Evolutionary conservation across 2,329 filamentous ascomycete genomes (phyloP).

Genomic region (Fulvia fulva): DNA sequence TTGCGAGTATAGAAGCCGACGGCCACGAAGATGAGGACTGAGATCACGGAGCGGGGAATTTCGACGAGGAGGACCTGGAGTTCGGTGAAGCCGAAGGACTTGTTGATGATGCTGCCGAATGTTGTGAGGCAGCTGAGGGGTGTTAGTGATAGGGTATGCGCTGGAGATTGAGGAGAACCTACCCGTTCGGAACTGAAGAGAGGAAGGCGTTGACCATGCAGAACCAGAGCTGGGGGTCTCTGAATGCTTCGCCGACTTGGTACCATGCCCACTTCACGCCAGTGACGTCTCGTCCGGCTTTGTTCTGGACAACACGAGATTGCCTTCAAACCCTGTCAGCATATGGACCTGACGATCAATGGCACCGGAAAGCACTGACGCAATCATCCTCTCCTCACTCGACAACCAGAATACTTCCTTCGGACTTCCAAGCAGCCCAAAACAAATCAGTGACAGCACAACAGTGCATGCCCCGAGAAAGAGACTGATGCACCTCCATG

Average conservation of each 20-base stretch:
- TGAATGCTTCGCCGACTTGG: constrained; percentile 28
- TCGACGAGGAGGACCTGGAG: constrained; percentile 36
- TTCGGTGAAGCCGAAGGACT: constrained; percentile 28
- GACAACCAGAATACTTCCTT: constrained; percentile 30
- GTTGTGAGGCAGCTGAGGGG: constrained; percentile 22
- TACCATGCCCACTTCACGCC: constrained; percentile 29
- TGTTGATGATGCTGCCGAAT: constrained; percentile 26
- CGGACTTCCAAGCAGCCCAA: constrained; percentile 27
- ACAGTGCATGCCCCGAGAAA: constrained; percentile 27
- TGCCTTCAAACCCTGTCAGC: constrained; percentile 14
- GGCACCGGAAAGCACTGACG: constrained; percentile 12
- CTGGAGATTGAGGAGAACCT: neutral
- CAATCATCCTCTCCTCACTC: constrained; percentile 26
- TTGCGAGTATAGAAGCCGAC: constrained; percentile 33
- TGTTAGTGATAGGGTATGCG: neutral
- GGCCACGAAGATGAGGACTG: constrained; percentile 31
- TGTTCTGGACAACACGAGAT: constrained; percentile 29
- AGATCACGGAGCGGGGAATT: constrained; percentile 30
- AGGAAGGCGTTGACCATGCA: constrained; percentile 30
- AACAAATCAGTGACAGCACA: constrained; percentile 27
- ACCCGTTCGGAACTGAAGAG: constrained; percentile 27
- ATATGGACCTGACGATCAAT: neutral
- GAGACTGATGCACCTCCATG: constrained; percentile 30
- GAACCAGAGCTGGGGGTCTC: constrained; percentile 29
- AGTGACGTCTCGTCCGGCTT: constrained; percentile 30